These are phyloP conservation scores for Phytopythium boreale DNA, from an alignment of 352 stramenopile genomes.

Conservation along the genomic window DNA sequence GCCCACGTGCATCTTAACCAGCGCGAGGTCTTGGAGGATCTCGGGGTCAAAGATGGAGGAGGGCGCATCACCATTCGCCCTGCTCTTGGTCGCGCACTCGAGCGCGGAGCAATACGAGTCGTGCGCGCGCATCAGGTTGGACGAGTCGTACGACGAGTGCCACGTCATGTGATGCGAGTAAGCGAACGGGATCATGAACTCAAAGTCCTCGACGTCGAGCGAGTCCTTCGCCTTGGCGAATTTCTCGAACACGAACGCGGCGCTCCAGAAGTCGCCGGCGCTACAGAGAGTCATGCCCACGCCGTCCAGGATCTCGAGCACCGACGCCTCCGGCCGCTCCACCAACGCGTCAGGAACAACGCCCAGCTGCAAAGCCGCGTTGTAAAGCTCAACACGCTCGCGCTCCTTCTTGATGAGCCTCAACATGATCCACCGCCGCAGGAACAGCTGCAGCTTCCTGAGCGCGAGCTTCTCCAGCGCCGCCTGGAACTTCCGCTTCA, in stretches of 20 bases:
- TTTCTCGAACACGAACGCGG: slow-evolving; percentile 46
- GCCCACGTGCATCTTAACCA: slow-evolving; percentile 64
- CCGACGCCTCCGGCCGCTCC: slow-evolving; percentile 11
- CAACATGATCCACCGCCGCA: slow-evolving; percentile 49
- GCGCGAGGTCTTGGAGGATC: slow-evolving; percentile 52
- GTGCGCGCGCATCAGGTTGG: slow-evolving; percentile 44
- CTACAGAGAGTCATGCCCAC: slow-evolving; percentile 43
- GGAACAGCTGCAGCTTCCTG: slow-evolving; percentile 20
- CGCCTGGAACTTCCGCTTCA: slow-evolving; percentile 23
- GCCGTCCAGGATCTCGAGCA: slow-evolving; percentile 31
- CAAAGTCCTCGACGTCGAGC: slow-evolving; percentile 8
- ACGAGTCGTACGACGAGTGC: slow-evolving; percentile 52
- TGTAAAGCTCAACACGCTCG: slow-evolving; percentile 23
- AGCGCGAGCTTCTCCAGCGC: slow-evolving; percentile 37
- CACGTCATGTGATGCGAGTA: slow-evolving; percentile 71
- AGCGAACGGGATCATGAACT: slow-evolving; percentile 29
- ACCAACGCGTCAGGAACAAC: slow-evolving; percentile 2
- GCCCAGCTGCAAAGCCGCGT: slow-evolving; percentile 11
- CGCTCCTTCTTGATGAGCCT: slow-evolving; percentile 42
- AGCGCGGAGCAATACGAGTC: slow-evolving; percentile 42
- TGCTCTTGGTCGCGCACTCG: slow-evolving; percentile 6
- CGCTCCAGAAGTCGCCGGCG: slow-evolving; percentile 54
- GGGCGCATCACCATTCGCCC: neutral
- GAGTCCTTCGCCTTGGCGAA: slow-evolving; percentile 12
- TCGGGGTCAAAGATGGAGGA: slow-evolving; percentile 25